Conservation (phyloP, 805 yeast species). For the Metschnikowia matae region DNA sequence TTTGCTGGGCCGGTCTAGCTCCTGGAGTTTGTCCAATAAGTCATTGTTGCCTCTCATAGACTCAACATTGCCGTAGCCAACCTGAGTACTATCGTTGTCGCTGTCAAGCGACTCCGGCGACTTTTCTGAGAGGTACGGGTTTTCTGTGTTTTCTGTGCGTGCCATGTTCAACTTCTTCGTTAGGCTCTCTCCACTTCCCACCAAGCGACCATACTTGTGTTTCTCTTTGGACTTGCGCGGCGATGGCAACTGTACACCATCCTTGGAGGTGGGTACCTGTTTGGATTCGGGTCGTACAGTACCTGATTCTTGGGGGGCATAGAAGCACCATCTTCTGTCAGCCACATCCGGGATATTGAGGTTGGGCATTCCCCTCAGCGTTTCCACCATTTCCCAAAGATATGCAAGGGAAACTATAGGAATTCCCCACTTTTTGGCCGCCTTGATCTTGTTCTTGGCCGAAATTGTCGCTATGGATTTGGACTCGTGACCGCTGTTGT, state of each 20-base stretch:
- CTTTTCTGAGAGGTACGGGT: background rate
- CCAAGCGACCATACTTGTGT: conserved; percentile 44
- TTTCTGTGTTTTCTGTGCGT: conserved; percentile 3
- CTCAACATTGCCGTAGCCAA: conserved; percentile 17
- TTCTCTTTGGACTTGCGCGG: conserved; percentile 46
- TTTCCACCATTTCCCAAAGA: conserved; percentile 48
- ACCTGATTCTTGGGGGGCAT: conserved; percentile 37
- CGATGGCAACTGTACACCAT: conserved; percentile 44
- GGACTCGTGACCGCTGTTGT: conserved; percentile 20
- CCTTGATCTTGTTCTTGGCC: conserved; percentile 51
- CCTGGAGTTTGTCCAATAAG: conserved; percentile 15
- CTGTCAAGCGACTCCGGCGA: conserved; percentile 7
- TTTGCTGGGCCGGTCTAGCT: conserved; percentile 8
- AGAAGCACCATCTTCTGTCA: conserved; percentile 53
- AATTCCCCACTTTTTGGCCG: conserved; percentile 53
- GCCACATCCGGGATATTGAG: conserved; percentile 37
- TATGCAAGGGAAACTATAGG: conserved; percentile 57
- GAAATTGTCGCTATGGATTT: conserved; percentile 36
- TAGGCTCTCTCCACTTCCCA: conserved; percentile 28
- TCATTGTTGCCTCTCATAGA: conserved; percentile 10
- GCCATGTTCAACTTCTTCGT: conserved; percentile 14
- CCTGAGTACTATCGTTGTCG: conserved; percentile 14
- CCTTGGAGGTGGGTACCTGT: conserved; percentile 7
- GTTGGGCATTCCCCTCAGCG: conserved; percentile 13
- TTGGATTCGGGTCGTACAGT: background rate